These are phyloP conservation scores for Diaporthe citri DNA, from an alignment of 2,329 filamentous ascomycete species.

Conservation along the genomic window DNA sequence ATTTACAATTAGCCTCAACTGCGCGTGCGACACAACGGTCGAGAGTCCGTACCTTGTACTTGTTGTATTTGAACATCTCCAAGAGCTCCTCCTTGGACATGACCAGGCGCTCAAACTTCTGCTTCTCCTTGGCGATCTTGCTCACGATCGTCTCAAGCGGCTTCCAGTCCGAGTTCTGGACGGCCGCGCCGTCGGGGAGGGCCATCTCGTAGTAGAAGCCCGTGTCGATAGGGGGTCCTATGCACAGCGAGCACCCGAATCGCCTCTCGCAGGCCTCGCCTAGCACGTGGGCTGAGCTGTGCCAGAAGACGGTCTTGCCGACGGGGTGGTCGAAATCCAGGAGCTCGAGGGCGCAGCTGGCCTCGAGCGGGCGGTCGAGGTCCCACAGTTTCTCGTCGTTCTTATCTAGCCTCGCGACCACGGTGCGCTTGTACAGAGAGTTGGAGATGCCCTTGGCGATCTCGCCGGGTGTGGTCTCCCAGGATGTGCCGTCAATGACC, in stretches of 20 bases:
- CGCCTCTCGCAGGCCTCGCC: constrained; percentile 92
- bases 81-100: constrained; percentile 91
- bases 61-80: constrained; percentile 98
- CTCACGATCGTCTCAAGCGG: constrained; percentile 83
- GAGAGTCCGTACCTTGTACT: constrained; percentile 76
- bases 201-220: constrained; percentile 99
- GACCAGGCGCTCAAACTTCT: constrained; percentile 90
- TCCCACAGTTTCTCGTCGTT: constrained; percentile 84
- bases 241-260: constrained; percentile 92
- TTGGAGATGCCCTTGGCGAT: constrained; percentile 86
- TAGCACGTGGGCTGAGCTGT: constrained; percentile 80
- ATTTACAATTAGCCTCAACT: not conserved
- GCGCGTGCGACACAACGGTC: not conserved
- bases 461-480: constrained; percentile 89
- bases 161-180: constrained; percentile 84
- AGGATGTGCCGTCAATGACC: constrained; percentile 81
- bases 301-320: constrained; percentile 93
- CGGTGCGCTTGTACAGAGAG: constrained; percentile 86
- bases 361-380: constrained; percentile 89
- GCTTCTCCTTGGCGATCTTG: constrained; percentile 95
- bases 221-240: constrained; percentile 90
- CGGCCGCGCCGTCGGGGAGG: constrained; percentile 75
- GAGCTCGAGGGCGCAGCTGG: constrained; percentile 85
- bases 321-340: constrained; percentile 80
- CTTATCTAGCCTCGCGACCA: constrained; percentile 88